Evolutionary conservation across 306 rosid genomes (phyloP).

Genomic region (Fragaria iinumae): DNA sequence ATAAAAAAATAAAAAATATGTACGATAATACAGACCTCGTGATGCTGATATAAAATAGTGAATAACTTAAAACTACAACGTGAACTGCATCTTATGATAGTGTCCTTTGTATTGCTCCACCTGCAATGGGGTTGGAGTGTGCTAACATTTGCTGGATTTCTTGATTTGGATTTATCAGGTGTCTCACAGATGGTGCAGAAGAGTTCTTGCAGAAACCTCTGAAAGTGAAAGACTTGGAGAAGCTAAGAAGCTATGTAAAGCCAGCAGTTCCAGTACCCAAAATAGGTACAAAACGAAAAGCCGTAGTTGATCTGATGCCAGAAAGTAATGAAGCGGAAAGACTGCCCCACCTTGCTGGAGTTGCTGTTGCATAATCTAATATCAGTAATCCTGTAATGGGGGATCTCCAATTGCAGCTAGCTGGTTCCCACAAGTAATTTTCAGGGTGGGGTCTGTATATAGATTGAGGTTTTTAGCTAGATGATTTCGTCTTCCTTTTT

Average conservation of each 20-base stretch:
- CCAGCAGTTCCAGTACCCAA: slow-evolving; percentile 3
- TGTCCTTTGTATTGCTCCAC: not conserved
- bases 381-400: not conserved
- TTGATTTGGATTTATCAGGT: slow-evolving; percentile 2
- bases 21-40: no score
- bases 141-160: not conserved
- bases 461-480: not conserved
- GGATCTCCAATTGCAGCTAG: not conserved
- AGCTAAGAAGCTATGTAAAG: slow-evolving; percentile 4
- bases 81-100: not conserved
- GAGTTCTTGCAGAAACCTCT: slow-evolving; percentile 18
- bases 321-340: slow-evolving; percentile 11
- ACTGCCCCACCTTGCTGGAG: slow-evolving; percentile 5
- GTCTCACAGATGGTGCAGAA: slow-evolving; percentile 13
- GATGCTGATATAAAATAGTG: not conserved
- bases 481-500: not conserved
- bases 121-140: not conserved
- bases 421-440: not conserved
- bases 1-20: no score
- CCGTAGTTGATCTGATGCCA: not conserved
- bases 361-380: slow-evolving; percentile 7
- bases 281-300: not conserved
- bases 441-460: not conserved
- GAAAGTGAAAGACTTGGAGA: slow-evolving; percentile 11
- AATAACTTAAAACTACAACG: not conserved